These are phyloP conservation scores for Malassezia yamatoensis DNA, from an alignment of 1,284 basidiomycete species.

Conservation along the genomic window DNA sequence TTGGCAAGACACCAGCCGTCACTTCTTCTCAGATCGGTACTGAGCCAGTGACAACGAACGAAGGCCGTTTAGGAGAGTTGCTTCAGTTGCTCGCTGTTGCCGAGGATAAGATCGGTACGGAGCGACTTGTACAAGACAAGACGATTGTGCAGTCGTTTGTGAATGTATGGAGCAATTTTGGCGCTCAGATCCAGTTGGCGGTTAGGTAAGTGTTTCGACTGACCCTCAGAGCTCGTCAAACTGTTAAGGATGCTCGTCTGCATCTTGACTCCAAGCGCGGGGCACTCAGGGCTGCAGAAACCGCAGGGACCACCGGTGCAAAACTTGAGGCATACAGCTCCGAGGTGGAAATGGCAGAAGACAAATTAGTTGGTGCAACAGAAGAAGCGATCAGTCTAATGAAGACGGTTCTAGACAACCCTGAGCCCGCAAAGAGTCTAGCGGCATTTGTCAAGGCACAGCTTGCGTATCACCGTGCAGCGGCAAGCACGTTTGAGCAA, in stretches of 20 bases:
- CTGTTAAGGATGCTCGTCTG: conserved; percentile 41
- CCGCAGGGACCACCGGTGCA: conserved; percentile 18
- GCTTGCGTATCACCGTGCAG: conserved; percentile 70
- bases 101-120: conserved; percentile 78
- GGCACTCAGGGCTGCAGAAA: conserved; percentile 36
- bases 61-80: conserved; percentile 55
- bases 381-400: conserved; percentile 95
- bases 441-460: conserved; percentile 84
- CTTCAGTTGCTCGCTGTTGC: conserved; percentile 69
- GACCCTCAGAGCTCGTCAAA: conserved; percentile 26
- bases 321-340: conserved; percentile 31
- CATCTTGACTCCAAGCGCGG: conserved; percentile 44
- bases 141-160: conserved; percentile 66
- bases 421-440: conserved; percentile 86
- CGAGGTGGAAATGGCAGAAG: conserved; percentile 47
- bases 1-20: conserved; percentile 41
- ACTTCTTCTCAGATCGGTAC: conserved; percentile 19
- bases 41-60: conserved; percentile 13
- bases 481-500: conserved; percentile 58
- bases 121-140: conserved; percentile 71
- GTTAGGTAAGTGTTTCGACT: conserved; percentile 19
- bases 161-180: conserved; percentile 61
- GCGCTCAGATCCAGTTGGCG: conserved; percentile 41
- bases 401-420: conserved; percentile 95
- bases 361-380: conserved; percentile 76